Percentiles rank a stretch among this genome's conserved stretches.
Evolutionary conservation across 352 stramenopile genomes (phyloP).

Genomic region (Globisporangium spinosum): DNA sequence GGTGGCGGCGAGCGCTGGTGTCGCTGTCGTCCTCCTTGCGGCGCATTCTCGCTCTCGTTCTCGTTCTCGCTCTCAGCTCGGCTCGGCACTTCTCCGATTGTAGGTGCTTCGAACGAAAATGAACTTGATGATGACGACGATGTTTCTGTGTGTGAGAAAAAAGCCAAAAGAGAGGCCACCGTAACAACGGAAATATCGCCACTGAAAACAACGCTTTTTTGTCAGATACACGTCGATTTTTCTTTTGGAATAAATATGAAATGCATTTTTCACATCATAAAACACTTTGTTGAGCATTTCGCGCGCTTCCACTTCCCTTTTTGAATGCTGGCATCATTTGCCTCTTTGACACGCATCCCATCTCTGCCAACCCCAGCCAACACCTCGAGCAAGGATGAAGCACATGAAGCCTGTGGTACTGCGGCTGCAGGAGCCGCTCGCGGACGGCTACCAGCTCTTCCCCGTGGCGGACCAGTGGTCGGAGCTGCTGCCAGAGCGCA

Average conservation of each 20-base stretch:
- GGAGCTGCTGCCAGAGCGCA: conserved; percentile 51
- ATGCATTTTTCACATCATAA: background rate
- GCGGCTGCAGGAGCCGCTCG: conserved; percentile 29
- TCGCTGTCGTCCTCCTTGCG: background rate
- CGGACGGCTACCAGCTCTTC: conserved; percentile 63
- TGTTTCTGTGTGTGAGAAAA: too few species aligned
- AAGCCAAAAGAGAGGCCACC: too few species aligned
- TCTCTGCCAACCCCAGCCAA: background rate
- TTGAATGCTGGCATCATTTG: background rate
- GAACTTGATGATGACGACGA: too few species aligned
- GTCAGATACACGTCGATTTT: too few species aligned
- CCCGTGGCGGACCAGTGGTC: conserved; percentile 71
- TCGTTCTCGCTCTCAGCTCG: background rate
- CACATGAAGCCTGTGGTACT: conserved; percentile 65
- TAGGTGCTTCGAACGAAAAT: background rate
- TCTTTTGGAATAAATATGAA: too few species aligned
- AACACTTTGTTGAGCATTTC: background rate
- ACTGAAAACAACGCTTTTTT: too few species aligned
- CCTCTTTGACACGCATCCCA: background rate
- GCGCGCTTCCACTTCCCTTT: background rate
- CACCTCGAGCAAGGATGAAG: conserved; percentile 34
- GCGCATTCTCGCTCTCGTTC: background rate
- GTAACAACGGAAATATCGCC: too few species aligned
- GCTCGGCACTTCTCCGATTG: background rate
- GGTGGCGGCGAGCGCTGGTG: background rate